Conservation (phyloP, 129 eudicot species). For the Pittosporum tobira region DNA sequence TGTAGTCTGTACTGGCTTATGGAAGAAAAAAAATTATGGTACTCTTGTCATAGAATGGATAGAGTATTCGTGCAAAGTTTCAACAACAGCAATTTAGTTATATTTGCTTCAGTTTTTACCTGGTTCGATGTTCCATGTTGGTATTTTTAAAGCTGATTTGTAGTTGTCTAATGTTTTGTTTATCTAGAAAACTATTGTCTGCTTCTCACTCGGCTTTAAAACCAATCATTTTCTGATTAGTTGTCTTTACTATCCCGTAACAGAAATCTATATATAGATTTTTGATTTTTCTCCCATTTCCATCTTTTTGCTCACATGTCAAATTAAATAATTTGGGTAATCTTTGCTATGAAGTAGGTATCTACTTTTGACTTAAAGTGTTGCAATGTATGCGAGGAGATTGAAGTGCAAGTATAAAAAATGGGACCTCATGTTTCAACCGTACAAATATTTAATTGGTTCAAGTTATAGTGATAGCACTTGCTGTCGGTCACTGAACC, state of each 20-base stretch:
- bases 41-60: too few relatives aligned
- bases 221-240: not conserved
- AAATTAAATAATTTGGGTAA: not conserved
- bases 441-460: slow-evolving; percentile 35
- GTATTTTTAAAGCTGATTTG: not conserved
- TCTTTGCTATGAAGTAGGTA: slow-evolving; percentile 15
- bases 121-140: too few relatives aligned
- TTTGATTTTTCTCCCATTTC: not conserved
- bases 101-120: not conserved
- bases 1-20: too few relatives aligned
- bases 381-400: slow-evolving; percentile 71
- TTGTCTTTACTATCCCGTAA: not conserved
- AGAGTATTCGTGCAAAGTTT: not conserved
- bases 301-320: too few relatives aligned
- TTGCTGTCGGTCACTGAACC: slow-evolving; percentile 17
- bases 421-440: slow-evolving; percentile 56
- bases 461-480: slow-evolving; percentile 16
- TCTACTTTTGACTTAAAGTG: slow-evolving; percentile 8
- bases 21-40: too few relatives aligned
- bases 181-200: not conserved
- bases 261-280: not conserved
- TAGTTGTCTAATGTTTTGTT: not conserved
- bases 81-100: not conserved
- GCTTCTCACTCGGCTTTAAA: not conserved
- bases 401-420: slow-evolving; percentile 44